Percentiles rank a stretch among this genome's conserved stretches.
Conservation (phyloP, 2,329 filamentous ascomycete species). For the Ascochyta viciae-villosae region DNA sequence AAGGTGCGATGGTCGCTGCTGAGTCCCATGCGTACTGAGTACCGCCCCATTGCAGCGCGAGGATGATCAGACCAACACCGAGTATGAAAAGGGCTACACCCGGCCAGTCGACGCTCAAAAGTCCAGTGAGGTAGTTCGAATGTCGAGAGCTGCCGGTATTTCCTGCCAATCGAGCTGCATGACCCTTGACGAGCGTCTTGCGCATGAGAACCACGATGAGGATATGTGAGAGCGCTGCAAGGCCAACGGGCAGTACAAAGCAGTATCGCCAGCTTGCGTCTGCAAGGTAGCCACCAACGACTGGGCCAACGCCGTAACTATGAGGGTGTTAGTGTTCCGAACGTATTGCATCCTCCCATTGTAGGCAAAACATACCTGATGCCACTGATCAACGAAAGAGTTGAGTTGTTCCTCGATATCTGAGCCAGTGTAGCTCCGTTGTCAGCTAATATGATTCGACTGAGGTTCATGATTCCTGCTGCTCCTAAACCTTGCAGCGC, state of each 20-base stretch:
- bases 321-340: background rate
- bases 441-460: conserved; percentile 70
- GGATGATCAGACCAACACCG: conserved; percentile 47
- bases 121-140: conserved; percentile 41
- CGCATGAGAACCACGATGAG: conserved; percentile 64
- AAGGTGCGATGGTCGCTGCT: conserved; percentile 60
- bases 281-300: conserved; percentile 66
- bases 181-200: conserved; percentile 63
- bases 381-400: conserved; percentile 68
- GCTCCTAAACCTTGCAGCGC: conserved; percentile 68
- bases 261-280: conserved; percentile 69
- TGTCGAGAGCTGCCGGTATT: conserved; percentile 37
- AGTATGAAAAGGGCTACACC: conserved; percentile 45
- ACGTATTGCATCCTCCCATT: background rate
- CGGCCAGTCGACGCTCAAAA: conserved; percentile 56
- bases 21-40: conserved; percentile 65
- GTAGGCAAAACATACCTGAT: conserved; percentile 45
- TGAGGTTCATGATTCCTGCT: conserved; percentile 67
- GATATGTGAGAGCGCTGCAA: conserved; percentile 57
- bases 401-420: conserved; percentile 72
- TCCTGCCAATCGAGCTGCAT: conserved; percentile 45
- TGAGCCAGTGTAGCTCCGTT: conserved; percentile 69
- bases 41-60: conserved; percentile 61
- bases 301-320: conserved; percentile 66
- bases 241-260: conserved; percentile 61